Conservation (phyloP, 2,329 filamentous ascomycete genomes). For the Karstenula rhodostoma region DNA sequence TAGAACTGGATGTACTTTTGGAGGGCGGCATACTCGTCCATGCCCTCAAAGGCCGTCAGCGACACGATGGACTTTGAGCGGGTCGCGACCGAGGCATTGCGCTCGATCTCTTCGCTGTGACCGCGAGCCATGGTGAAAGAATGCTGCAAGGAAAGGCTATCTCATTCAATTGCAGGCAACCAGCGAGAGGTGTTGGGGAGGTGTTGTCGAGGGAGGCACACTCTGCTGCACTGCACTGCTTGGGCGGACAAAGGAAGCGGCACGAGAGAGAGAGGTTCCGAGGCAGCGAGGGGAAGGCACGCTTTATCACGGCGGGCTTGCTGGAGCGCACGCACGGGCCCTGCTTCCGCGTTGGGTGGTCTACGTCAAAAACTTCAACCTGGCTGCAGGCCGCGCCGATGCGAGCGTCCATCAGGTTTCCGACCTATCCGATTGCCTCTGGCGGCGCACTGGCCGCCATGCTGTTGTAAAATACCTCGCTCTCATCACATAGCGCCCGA, state of each 20-base stretch:
- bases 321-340: no score
- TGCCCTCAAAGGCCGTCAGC: conserved; percentile 52
- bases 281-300: conserved; percentile 16
- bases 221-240: conserved; percentile 11
- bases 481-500: conserved; percentile 5
- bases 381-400: not conserved
- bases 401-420: not conserved
- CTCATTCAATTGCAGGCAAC: conserved; percentile 9
- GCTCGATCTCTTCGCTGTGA: conserved; percentile 46
- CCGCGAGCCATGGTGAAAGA: conserved; percentile 19
- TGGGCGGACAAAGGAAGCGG: conserved; percentile 18
- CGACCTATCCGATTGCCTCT: conserved; percentile 24
- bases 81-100: conserved; percentile 34
- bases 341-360: no score
- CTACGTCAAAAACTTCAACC: conserved; percentile 14
- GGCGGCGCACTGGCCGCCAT: not conserved
- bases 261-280: conserved; percentile 10
- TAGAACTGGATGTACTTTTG: conserved; percentile 74
- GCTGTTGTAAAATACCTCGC: no score
- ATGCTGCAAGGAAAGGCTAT: conserved; percentile 10
- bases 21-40: conserved; percentile 71
- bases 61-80: conserved; percentile 47
- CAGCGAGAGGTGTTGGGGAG: not conserved
- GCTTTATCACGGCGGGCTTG: conserved; percentile 23
- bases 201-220: conserved; percentile 1